phyloP scores from a whole-genome alignment of 2,329 filamentous ascomycete species.

The Diaporthe destruens region DNA sequence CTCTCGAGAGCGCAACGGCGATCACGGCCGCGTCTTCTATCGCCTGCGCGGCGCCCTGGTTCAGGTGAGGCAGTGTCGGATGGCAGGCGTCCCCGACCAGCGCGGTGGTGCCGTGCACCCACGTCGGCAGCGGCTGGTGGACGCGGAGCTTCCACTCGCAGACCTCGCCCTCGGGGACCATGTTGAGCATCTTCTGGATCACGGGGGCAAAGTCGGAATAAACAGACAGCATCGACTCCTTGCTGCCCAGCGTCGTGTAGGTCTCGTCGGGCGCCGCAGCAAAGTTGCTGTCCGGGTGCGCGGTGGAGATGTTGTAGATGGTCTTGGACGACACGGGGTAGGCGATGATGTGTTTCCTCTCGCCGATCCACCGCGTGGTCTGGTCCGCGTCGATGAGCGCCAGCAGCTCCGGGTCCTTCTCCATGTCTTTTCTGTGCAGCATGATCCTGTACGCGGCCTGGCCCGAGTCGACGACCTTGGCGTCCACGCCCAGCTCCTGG shows the following conservation, averaged over 20 bases:
- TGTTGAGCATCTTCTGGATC: conserved; percentile 70
- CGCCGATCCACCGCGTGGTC: conserved; percentile 75
- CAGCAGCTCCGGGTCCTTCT: conserved; percentile 63
- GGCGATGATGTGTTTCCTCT: conserved; percentile 75
- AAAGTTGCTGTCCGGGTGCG: conserved; percentile 71
- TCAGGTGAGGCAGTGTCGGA: conserved; percentile 73
- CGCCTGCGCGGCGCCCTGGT: conserved; percentile 74
- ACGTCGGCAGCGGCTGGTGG: conserved; percentile 72
- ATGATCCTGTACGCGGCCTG: conserved; percentile 68
- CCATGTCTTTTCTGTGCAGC: conserved; percentile 59
- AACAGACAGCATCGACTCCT: conserved; percentile 70
- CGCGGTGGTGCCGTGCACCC: conserved; percentile 66
- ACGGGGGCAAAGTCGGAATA: conserved; percentile 72
- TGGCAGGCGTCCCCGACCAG: conserved; percentile 73
- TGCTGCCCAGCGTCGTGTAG: conserved; percentile 73
- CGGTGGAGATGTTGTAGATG: conserved; percentile 75
- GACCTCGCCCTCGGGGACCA: conserved; percentile 73
- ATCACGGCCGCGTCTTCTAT: conserved; percentile 70
- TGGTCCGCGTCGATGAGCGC: conserved; percentile 67
- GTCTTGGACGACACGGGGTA: conserved; percentile 73
- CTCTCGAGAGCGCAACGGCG: conserved; percentile 56
- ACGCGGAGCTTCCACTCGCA: conserved; percentile 76
- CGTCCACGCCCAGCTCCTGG: conserved; percentile 50
- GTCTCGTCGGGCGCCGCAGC: conserved; percentile 62
- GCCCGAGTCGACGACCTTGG: conserved; percentile 60